Conservation (phyloP, 352 stramenopile species). For the Phytophthora colocasiae region DNA sequence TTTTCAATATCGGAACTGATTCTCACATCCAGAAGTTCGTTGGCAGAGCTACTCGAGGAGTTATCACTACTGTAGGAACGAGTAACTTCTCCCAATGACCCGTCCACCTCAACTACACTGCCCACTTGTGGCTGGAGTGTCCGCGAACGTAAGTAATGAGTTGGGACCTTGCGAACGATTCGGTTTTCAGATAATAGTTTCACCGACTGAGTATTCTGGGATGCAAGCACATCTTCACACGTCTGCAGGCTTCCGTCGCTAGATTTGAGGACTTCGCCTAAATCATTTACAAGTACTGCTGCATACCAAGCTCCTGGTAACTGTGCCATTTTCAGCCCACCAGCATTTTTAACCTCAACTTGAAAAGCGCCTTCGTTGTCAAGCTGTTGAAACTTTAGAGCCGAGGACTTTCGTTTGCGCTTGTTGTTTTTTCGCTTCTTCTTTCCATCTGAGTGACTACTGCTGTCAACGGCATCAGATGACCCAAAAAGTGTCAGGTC, state of each 20-base stretch:
- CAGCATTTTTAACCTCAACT: slow-evolving; percentile 66
- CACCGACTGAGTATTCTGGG: slow-evolving; percentile 43
- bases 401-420: slow-evolving; percentile 54
- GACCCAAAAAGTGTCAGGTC: slow-evolving; percentile 62
- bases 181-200: slow-evolving; percentile 48
- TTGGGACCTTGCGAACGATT: slow-evolving; percentile 55
- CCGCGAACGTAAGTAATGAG: slow-evolving; percentile 48
- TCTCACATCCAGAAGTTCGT: slow-evolving; percentile 57
- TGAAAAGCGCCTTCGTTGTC: slow-evolving; percentile 31
- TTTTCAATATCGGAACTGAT: slow-evolving; percentile 59
- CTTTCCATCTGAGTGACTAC: slow-evolving; percentile 25
- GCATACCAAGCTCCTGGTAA: slow-evolving; percentile 71
- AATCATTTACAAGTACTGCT: slow-evolving; percentile 44
- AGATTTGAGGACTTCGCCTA: slow-evolving; percentile 15
- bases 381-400: slow-evolving; percentile 26
- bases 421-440: slow-evolving; percentile 78
- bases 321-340: slow-evolving; percentile 39
- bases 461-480: slow-evolving; percentile 15
- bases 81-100: slow-evolving; percentile 65
- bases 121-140: slow-evolving; percentile 56
- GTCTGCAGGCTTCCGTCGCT: slow-evolving; percentile 16
- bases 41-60: slow-evolving; percentile 14
- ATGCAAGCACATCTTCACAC: slow-evolving; percentile 30
- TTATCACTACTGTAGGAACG: slow-evolving; percentile 42
- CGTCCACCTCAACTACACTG: slow-evolving; percentile 79